Conservation (phyloP, 441 rosid species). For the Metrosideros polymorpha region DNA sequence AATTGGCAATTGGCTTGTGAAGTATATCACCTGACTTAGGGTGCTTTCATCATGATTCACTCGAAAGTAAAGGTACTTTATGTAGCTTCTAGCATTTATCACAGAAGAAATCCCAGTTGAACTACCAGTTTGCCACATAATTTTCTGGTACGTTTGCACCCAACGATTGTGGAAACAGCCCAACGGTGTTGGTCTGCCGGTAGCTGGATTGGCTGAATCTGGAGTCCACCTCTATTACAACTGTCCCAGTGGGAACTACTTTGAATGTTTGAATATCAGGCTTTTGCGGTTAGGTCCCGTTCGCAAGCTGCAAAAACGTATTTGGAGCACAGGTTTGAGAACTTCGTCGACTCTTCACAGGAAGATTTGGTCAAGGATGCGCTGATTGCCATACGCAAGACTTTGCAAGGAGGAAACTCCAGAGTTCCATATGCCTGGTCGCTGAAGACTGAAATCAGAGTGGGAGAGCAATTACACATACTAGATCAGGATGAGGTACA, state of each 20-base stretch:
- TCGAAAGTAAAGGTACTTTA: neutral
- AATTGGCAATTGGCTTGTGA: neutral
- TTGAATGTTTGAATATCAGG: slow-evolving; percentile 91
- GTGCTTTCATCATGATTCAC: neutral
- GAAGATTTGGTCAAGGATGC: slow-evolving; percentile 82
- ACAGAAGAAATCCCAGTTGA: neutral
- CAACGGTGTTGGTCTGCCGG: slow-evolving; percentile 81
- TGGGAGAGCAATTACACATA: slow-evolving; percentile 55
- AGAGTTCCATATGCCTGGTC: slow-evolving; percentile 68
- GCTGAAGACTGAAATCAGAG: slow-evolving; percentile 67
- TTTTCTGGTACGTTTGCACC: slow-evolving; percentile 76
- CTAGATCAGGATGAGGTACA: slow-evolving; percentile 70
- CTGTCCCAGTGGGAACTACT: slow-evolving; percentile 95
- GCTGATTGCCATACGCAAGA: slow-evolving; percentile 70
- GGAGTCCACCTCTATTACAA: slow-evolving; percentile 92
- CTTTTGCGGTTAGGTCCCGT: slow-evolving; percentile 90
- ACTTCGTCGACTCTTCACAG: slow-evolving; percentile 55
- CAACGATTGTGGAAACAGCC: slow-evolving; percentile 93
- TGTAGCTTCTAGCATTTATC: neutral
- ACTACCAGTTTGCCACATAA: neutral
- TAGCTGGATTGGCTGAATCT: slow-evolving; percentile 81
- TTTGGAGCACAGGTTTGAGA: slow-evolving; percentile 70
- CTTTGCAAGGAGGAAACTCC: slow-evolving; percentile 78
- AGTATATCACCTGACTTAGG: neutral
- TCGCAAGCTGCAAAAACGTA: slow-evolving; percentile 95